Evolutionary conservation across 306 rosid genomes (phyloP).

Genomic region (Malus sylvestris): DNA sequence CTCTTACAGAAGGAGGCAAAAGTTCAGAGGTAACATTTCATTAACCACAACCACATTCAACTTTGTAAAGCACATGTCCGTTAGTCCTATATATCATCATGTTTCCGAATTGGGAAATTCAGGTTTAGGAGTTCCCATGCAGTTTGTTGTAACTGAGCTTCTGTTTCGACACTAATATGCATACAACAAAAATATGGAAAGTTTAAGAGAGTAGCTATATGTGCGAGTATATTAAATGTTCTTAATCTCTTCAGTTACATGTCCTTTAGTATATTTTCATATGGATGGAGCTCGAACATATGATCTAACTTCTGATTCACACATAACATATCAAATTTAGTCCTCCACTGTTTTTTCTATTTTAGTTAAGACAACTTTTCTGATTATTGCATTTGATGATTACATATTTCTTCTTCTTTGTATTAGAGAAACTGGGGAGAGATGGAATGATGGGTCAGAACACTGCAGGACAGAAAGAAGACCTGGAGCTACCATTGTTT

Average conservation of each 20-base stretch:
- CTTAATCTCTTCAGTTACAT: neutral
- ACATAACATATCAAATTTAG: neutral
- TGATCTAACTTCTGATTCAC: neutral
- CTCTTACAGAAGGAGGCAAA: slow-evolving; percentile 4
- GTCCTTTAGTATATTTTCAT: neutral
- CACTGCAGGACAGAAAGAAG: slow-evolving; percentile 7
- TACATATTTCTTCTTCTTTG: neutral
- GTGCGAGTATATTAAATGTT: neutral
- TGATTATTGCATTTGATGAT: neutral
- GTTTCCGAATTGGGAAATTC: neutral
- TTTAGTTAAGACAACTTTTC: neutral
- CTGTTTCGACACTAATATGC: neutral
- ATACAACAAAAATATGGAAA: neutral
- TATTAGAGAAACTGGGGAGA: neutral
- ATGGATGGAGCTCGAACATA: neutral
- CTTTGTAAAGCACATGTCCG: neutral
- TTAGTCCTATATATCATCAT: neutral
- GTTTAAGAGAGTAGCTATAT: neutral
- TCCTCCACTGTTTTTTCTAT: neutral
- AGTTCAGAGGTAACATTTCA: slow-evolving; percentile 10
- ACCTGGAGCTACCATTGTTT: slow-evolving; percentile 29
- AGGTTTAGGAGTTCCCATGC: neutral
- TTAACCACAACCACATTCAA: too few species aligned
- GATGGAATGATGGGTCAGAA: neutral
- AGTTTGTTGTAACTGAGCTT: neutral